Percentiles rank a stretch among this genome's conserved stretches.
Evolutionary conservation across 495 filamentous ascomycete species (phyloP).

Genomic region (Venustampulla echinocandica): DNA sequence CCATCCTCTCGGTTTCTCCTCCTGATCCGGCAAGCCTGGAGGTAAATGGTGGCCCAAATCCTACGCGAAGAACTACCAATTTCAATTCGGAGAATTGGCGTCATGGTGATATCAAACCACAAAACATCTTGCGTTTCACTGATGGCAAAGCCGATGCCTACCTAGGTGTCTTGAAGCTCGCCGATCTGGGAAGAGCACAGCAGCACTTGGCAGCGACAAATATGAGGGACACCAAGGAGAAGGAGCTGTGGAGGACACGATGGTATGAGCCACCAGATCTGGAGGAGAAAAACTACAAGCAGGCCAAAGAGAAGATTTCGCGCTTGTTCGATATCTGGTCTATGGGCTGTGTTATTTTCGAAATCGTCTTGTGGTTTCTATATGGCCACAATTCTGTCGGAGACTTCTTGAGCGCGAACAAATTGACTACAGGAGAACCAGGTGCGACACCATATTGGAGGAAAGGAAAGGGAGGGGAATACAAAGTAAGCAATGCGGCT

Average conservation of each 20-base stretch:
- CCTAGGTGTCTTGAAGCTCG: slow-evolving; percentile 4
- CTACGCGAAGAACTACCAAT: too few species aligned
- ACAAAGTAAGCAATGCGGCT: too few species aligned
- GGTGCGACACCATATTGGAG: too few species aligned
- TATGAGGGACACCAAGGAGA: neutral
- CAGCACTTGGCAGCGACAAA: neutral
- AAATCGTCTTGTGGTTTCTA: slow-evolving; percentile 30
- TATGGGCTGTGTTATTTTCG: slow-evolving; percentile 30
- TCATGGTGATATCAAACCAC: slow-evolving; percentile 13
- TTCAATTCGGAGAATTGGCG: too few species aligned
- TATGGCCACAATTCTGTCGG: too few species aligned
- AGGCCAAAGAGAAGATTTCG: slow-evolving; percentile 10
- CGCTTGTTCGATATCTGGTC: slow-evolving; percentile 32
- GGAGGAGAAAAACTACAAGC: slow-evolving; percentile 10
- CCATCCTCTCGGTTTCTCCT: too few species aligned
- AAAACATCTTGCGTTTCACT: slow-evolving; percentile 10
- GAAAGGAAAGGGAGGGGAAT: too few species aligned
- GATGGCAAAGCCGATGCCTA: neutral
- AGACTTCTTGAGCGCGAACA: too few species aligned
- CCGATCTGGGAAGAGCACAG: slow-evolving; percentile 6
- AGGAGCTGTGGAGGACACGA: neutral
- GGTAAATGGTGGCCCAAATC: too few species aligned
- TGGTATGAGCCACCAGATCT: slow-evolving; percentile 9
- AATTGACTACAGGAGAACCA: too few species aligned
- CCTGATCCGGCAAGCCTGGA: too few species aligned